phyloP scores from a whole-genome alignment of 495 filamentous ascomycete species.

The Daldinia decipiens region DNA sequence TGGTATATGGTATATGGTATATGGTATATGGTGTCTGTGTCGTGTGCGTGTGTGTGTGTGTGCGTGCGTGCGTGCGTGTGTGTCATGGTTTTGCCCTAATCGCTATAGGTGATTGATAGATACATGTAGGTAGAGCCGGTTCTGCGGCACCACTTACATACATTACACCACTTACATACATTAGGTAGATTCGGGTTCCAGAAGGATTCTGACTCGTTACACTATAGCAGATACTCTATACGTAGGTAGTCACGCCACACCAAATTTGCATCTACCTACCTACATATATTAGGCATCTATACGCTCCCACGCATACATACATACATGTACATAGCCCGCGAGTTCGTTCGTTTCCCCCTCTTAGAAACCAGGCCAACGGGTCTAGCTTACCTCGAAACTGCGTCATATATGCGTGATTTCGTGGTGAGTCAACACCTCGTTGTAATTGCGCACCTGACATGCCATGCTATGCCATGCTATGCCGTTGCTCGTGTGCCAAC shows the following conservation, averaged over 20 bases:
- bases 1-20: too few relatives aligned
- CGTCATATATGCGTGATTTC: conserved; percentile 32
- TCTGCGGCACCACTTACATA: conserved; percentile 9
- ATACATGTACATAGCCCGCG: conserved; percentile 1
- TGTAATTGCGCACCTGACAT: conserved; percentile 26
- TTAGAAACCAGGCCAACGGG: conserved; percentile 10
- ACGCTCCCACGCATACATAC: neutral
- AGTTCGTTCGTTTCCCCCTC: conserved; percentile 6
- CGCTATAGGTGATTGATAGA: neutral
- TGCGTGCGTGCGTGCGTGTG: neutral
- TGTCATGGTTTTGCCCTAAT: conserved; percentile 8
- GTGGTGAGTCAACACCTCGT: conserved; percentile 27
- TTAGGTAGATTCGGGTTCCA: conserved; percentile 7
- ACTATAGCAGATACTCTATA: neutral
- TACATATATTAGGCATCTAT: neutral
- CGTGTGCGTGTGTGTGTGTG: neutral
- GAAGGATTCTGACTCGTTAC: conserved; percentile 32
- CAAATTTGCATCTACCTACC: neutral
- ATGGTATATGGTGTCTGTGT: too few relatives aligned
- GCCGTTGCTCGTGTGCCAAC: conserved; percentile 2
- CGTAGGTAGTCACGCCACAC: conserved; percentile 1
- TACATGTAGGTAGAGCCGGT: conserved; percentile 2
- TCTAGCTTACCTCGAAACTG: conserved; percentile 17
- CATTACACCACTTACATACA: neutral
- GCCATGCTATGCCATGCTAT: neutral